Percentiles rank a stretch among this genome's conserved stretches.
These are phyloP conservation scores for Nectriaceae sp. DNA, from an alignment of 2,329 filamentous ascomycete species.

Conservation along the genomic window DNA sequence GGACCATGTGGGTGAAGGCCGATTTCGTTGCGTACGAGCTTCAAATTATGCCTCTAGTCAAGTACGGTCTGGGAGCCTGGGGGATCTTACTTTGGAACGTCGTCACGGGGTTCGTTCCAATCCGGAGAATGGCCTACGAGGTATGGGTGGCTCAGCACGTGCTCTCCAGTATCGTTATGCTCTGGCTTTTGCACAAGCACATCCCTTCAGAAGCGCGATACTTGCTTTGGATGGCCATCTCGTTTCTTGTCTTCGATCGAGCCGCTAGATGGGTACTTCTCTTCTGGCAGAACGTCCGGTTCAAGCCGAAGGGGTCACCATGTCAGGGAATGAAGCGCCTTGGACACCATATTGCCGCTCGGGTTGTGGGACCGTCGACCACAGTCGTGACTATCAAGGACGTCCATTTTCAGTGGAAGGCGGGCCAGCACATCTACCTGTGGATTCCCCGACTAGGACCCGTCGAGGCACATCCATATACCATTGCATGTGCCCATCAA, in stretches of 20 bases:
- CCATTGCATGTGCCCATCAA: slow-evolving; percentile 58
- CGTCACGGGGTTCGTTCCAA: slow-evolving; percentile 61
- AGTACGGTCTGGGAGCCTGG: slow-evolving; percentile 70
- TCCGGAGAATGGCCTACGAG: slow-evolving; percentile 69
- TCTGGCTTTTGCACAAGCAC: slow-evolving; percentile 66
- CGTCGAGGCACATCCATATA: slow-evolving; percentile 62
- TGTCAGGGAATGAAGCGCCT: slow-evolving; percentile 51
- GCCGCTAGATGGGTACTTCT: slow-evolving; percentile 51
- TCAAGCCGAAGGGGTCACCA: slow-evolving; percentile 40
- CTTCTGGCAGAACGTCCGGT: slow-evolving; percentile 53
- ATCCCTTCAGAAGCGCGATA: slow-evolving; percentile 60
- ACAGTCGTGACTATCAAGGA: slow-evolving; percentile 61
- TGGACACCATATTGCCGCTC: slow-evolving; percentile 54
- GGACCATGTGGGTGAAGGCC: slow-evolving; percentile 61
- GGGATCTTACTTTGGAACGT: slow-evolving; percentile 66
- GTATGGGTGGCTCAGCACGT: slow-evolving; percentile 71
- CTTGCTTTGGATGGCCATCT: slow-evolving; percentile 68
- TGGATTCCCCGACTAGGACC: slow-evolving; percentile 58
- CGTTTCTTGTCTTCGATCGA: slow-evolving; percentile 63
- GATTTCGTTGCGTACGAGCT: slow-evolving; percentile 62
- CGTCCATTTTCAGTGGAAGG: slow-evolving; percentile 59
- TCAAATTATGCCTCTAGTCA: slow-evolving; percentile 62
- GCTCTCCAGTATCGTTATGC: slow-evolving; percentile 59
- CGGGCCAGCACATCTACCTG: slow-evolving; percentile 62
- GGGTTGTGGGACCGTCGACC: slow-evolving; percentile 51